Conservation (phyloP, 345 rosid species). For the Gossypium australe region DNA sequence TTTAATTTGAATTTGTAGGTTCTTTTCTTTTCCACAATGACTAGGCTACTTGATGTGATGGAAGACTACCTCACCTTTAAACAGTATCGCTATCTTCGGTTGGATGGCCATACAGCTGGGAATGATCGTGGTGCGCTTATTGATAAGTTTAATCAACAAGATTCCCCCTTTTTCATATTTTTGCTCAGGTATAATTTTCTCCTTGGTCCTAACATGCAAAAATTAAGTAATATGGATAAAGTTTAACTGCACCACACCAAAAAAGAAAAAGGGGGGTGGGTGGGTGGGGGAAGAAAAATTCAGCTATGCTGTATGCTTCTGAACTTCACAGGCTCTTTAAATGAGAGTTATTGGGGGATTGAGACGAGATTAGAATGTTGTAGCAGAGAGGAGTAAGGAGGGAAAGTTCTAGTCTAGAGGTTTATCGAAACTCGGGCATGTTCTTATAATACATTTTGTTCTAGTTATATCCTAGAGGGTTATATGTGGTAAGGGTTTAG, state of each 20-base stretch:
- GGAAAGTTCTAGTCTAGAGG: background rate
- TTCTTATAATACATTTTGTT: background rate
- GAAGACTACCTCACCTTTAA: conserved; percentile 76
- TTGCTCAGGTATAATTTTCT: conserved; percentile 61
- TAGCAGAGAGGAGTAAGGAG: background rate
- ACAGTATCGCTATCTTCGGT: conserved; percentile 72
- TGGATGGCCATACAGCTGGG: conserved; percentile 94
- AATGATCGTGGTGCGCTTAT: conserved; percentile 86
- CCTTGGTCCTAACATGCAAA: background rate
- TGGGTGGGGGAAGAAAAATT: too few relatives aligned
- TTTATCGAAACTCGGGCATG: background rate
- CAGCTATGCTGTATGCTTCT: background rate
- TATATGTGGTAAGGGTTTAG: background rate
- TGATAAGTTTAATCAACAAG: conserved; percentile 56
- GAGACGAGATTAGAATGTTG: background rate
- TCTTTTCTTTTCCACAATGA: conserved; percentile 95
- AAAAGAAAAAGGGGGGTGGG: background rate
- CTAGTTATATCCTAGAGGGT: background rate
- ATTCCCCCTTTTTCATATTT: conserved; percentile 83
- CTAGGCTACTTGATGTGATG: conserved; percentile 94
- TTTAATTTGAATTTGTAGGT: conserved; percentile 41
- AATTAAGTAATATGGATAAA: background rate
- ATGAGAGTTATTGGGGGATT: background rate
- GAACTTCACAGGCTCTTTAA: background rate
- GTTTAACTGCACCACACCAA: background rate